Conservation (phyloP, 2,329 filamentous ascomycete genomes). For the Hypoxylon sp. region DNA sequence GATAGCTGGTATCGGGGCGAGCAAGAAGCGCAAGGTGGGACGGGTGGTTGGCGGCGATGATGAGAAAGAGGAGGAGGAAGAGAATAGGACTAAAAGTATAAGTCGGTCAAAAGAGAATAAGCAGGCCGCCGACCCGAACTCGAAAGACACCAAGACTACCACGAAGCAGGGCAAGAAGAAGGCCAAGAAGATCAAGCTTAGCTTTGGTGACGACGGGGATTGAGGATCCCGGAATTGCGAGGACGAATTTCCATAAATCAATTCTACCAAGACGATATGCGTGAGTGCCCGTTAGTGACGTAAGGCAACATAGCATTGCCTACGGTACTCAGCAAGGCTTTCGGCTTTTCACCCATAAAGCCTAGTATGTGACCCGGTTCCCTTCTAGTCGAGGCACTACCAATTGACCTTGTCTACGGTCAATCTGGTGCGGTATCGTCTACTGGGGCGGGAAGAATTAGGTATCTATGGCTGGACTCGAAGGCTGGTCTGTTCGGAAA, state of each 20-base stretch:
- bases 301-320: background rate
- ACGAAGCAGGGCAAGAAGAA: conserved; percentile 63
- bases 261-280: background rate
- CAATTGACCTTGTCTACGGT: background rate
- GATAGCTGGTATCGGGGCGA: conserved; percentile 57
- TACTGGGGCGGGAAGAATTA: background rate
- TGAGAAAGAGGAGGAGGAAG: conserved; percentile 50
- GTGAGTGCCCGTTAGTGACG: background rate
- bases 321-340: background rate
- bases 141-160: conserved; percentile 39
- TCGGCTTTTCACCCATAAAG: background rate
- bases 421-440: background rate
- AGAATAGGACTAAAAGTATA: conserved; percentile 34
- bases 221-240: conserved; percentile 24
- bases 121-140: conserved; percentile 19
- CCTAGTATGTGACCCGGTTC: background rate
- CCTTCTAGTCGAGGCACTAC: background rate
- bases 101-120: conserved; percentile 40
- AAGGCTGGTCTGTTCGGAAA: background rate
- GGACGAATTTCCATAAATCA: background rate
- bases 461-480: background rate
- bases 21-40: conserved; percentile 70
- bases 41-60: conserved; percentile 62
- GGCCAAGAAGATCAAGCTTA: conserved; percentile 76
- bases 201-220: conserved; percentile 72